Evolutionary conservation across 1,139 yeast genomes (phyloP), one percentile per base, ranked within the genome.

Genomic region (Nakaseomyces glabratus): DNA sequence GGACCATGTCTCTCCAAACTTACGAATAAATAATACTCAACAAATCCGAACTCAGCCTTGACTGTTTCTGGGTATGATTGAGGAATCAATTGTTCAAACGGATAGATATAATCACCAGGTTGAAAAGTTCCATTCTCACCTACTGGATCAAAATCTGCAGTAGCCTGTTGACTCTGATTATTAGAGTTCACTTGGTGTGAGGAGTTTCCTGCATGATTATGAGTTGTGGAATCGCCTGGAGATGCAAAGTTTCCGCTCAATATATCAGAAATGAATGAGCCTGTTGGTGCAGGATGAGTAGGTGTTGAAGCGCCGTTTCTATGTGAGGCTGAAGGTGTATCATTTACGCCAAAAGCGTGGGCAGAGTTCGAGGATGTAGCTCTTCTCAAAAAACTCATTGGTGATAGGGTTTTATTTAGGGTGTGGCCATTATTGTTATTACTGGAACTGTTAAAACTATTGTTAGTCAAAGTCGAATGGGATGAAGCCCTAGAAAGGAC

Each of bases 31-130:
- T 57, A 59, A 58, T 93, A 90, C 28, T 60, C 55, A 3, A 86
- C 93, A 6, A 72, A 66, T 1, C 98, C 98, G 60, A 82, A 86
- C 6, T 88, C 77, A 9, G 85, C 86, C 24, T 65, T 61, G 10
- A 82, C 71, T 0, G 93, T 56, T 58, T 90, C 98, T 0, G 97
- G 96, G 28, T 79, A 65, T 7, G 84, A 74, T 10, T 88, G 75
- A 4, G 82, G 90, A 21, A 90, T 66, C 3, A 94, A 80, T 41
- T 86, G 85, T 59, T 90, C 98, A 54, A 90, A 90, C 43, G 85
- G 82, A 62, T 88, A 90, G 31, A 84, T 68, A 52, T 90, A 90
- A 51, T 86, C 96, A 20, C 97, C 98, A 0, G 93, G 86, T 31
- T 66, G 63, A 45, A 66, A 79, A 3, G 60, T 52, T 10, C 30